Base-by-base conservation (phyloP, 306 rosid genomes). In the Vicia villosa region DNA sequence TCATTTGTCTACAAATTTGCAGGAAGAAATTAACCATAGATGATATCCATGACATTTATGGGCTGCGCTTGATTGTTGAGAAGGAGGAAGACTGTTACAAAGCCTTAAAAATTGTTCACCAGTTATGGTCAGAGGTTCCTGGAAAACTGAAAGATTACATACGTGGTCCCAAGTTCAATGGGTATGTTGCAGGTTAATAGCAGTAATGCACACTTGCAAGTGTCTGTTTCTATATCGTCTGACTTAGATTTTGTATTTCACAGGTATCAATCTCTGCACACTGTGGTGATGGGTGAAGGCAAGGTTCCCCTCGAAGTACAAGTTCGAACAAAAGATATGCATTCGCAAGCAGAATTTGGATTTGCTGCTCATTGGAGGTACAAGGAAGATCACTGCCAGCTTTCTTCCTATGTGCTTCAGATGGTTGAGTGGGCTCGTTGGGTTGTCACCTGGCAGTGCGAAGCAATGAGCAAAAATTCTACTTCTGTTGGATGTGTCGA, bases 401-500 rank as follows among this genome's bases (percentile, higher is more conserved):
- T 82, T 74, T 80, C 97, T 20, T 86, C 96, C 6, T 89, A 87
- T 79, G 97, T 91, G 79, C 95, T 95, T 74, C 99, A 91, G 87
- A 91, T 91, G 99, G 93, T 95, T 5, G 99, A 95, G 82, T 95
- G 99, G 99, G 99, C 95, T 49, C 88, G 99, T 63, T 95, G 99
- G 99, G 95, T 95, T 58, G 88, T 95, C 70, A 91, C 96, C 26
- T 95, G 99, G 99, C 99, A 95, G 76, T 95, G 97, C 2, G 97
- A 91, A 84, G 80, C 97, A 64, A 88, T 88, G 97, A 88, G 82
- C 73, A 81, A 82, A 72, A 96, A 88, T 70, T 73, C 77, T 24
- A 79, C 89, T 13, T 85, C 87, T 42, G 83, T 80, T 38, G 86
- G 77, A 38, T 72, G 59, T 62, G 65, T 66, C 8, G 87, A 83